Conservation (phyloP, 208 protist genomes). For the Lotmaria passim region DNA sequence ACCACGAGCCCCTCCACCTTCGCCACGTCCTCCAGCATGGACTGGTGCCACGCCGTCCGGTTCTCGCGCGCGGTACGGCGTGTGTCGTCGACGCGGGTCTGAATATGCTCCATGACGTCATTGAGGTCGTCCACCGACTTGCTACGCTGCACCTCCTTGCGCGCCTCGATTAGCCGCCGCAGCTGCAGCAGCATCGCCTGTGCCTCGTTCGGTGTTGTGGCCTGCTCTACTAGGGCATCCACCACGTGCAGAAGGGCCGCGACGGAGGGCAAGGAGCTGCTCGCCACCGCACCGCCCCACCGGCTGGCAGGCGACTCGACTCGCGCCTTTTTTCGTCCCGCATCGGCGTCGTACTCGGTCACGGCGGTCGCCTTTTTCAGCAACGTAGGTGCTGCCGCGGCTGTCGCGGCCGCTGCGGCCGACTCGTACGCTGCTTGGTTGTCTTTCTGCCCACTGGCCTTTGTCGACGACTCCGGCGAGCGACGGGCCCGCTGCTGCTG, state of each 20-base stretch:
- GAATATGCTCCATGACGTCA: conserved; percentile 62
- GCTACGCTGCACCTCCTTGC: conserved; percentile 51
- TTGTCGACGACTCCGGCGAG: conserved; percentile 21
- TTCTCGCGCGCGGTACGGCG: conserved; percentile 41
- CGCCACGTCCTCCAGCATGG: conserved; percentile 49
- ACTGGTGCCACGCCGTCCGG: conserved; percentile 41
- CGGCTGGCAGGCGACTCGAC: conserved; percentile 26
- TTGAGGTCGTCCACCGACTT: conserved; percentile 49
- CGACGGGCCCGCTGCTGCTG: conserved; percentile 13
- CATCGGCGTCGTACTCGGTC: not conserved
- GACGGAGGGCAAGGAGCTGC: conserved; percentile 16
- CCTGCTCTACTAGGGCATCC: conserved; percentile 35
- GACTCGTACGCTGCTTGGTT: conserved; percentile 1
- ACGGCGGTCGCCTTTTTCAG: conserved; percentile 1
- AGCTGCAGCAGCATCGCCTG: conserved; percentile 64
- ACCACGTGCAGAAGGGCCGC: conserved; percentile 47
- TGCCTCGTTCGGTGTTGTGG: conserved; percentile 38
- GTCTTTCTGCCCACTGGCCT: not conserved
- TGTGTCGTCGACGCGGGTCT: conserved; percentile 71
- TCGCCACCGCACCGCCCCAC: conserved; percentile 6
- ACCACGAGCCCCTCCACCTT: conserved; percentile 53
- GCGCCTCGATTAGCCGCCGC: conserved; percentile 58
- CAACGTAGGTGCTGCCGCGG: not conserved
- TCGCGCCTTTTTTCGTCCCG: conserved; percentile 33
- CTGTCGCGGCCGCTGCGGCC: conserved; percentile 4